These are phyloP conservation scores for Phytopythium oedochilum DNA, from an alignment of 352 stramenopile species.

Conservation along the genomic window DNA sequence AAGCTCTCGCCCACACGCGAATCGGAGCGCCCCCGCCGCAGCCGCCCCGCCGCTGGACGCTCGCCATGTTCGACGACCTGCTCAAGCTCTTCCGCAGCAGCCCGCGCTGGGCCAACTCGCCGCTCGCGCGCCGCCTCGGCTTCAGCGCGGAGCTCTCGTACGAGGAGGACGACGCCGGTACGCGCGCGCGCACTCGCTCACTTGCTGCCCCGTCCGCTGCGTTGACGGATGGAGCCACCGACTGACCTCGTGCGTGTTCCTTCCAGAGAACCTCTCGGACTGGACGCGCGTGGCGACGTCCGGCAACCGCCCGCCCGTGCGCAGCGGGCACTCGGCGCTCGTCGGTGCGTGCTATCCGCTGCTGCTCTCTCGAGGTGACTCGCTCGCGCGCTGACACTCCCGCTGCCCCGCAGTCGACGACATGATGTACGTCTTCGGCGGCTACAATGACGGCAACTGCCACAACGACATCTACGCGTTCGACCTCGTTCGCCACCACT, in stretches of 20 bases:
- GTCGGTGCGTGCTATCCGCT: conserved; percentile 46
- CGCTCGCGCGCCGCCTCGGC: conserved; percentile 61
- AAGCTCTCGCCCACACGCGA: conserved; percentile 3
- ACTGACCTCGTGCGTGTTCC: not conserved
- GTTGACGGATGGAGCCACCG: not conserved
- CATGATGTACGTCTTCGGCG: conserved; percentile 81
- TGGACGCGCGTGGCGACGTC: conserved; percentile 77
- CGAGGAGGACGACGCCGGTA: conserved; percentile 55
- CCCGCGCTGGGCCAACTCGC: conserved; percentile 72
- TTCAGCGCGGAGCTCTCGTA: conserved; percentile 61
- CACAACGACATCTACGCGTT: conserved; percentile 85
- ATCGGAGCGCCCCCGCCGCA: conserved; percentile 3
- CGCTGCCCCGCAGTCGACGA: conserved; percentile 38
- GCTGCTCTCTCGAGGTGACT: no score
- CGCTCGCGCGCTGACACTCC: no score
- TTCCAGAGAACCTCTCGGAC: conserved; percentile 50
- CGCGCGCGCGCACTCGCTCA: conserved; percentile 3
- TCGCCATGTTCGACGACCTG: conserved; percentile 57
- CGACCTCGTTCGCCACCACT: conserved; percentile 74
- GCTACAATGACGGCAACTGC: conserved; percentile 85
- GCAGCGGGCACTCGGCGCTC: conserved; percentile 75
- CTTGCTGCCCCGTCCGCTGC: no score
- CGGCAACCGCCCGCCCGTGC: conserved; percentile 58
- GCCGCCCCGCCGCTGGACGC: not conserved
- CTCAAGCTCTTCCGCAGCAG: conserved; percentile 83